Evolutionary conservation across 2,329 filamentous ascomycete genomes (phyloP).

Genomic region (Clonostachys byssicola): DNA sequence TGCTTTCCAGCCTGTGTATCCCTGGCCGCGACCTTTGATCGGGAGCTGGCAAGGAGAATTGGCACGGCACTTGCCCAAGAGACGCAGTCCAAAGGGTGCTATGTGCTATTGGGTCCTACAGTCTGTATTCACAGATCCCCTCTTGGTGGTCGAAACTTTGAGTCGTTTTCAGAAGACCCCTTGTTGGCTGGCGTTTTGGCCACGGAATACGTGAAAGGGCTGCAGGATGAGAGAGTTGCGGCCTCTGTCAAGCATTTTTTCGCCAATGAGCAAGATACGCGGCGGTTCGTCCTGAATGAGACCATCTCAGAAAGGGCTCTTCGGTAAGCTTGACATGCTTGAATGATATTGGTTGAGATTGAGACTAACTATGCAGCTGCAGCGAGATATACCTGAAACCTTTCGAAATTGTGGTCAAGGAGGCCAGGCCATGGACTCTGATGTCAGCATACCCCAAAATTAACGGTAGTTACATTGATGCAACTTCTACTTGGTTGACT

Average conservation of each 20-base stretch:
- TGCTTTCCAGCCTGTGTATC: not conserved
- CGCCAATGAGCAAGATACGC: slow-evolving; percentile 32
- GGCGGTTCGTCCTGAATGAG: slow-evolving; percentile 18
- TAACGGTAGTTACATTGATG: slow-evolving; percentile 37
- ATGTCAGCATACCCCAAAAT: slow-evolving; percentile 43
- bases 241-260: slow-evolving; percentile 42
- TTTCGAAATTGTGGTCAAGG: slow-evolving; percentile 36
- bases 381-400: slow-evolving; percentile 36
- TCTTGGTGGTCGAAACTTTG: slow-evolving; percentile 80
- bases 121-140: slow-evolving; percentile 80
- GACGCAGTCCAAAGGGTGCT: slow-evolving; percentile 56
- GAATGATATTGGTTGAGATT: no score
- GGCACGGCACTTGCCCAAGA: slow-evolving; percentile 57
- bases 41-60: slow-evolving; percentile 49
- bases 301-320: slow-evolving; percentile 18
- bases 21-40: slow-evolving; percentile 58
- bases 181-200: slow-evolving; percentile 71
- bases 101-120: slow-evolving; percentile 53
- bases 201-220: slow-evolving; percentile 65
- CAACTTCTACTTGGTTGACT: slow-evolving; percentile 28
- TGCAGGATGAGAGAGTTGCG: slow-evolving; percentile 42
- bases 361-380: no score
- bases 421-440: slow-evolving; percentile 32
- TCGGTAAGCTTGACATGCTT: no score
- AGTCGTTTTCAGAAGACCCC: slow-evolving; percentile 82